Evolutionary conservation across 2,329 filamentous ascomycete species (phyloP).

Genomic region (Pseudocercospora macadamiae): DNA sequence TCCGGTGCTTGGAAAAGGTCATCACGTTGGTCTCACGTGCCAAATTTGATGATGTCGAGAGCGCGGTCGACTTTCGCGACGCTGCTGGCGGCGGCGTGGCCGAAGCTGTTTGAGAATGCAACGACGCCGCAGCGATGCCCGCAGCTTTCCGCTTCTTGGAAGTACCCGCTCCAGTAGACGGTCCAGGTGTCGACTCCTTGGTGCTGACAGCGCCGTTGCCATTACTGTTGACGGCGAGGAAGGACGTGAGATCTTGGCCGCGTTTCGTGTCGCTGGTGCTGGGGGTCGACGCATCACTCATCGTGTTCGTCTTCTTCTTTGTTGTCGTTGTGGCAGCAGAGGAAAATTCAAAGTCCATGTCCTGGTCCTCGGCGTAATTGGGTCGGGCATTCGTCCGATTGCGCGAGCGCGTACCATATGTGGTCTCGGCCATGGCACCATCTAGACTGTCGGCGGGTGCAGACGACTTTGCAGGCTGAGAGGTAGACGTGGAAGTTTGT

Average conservation of each 20-base stretch:
- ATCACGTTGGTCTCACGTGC: constrained; percentile 79
- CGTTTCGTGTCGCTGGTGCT: constrained; percentile 20
- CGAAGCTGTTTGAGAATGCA: constrained; percentile 29
- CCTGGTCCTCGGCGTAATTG: constrained; percentile 95
- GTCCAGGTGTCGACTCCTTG: constrained; percentile 44
- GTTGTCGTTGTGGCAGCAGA: constrained; percentile 40
- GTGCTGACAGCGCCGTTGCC: constrained; percentile 12
- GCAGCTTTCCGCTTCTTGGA: constrained; percentile 87
- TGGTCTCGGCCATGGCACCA: constrained; percentile 45
- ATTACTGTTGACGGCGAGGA: constrained; percentile 17
- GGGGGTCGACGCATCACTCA: constrained; percentile 17
- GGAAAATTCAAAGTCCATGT: constrained; percentile 79
- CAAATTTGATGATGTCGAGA: constrained; percentile 43
- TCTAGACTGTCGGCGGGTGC: constrained; percentile 30
- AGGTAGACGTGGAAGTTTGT: constrained; percentile 27
- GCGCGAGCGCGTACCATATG: constrained; percentile 89
- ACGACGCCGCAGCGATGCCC: constrained; percentile 36
- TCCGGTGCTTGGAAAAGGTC: constrained; percentile 75
- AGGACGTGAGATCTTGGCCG: constrained; percentile 13
- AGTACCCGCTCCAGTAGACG: constrained; percentile 59
- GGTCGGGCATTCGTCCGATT: constrained; percentile 79
- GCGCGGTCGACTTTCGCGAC: constrained; percentile 36
- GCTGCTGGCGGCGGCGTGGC: constrained; percentile 30
- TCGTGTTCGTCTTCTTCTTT: constrained; percentile 43
- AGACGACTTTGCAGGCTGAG: constrained; percentile 25